phyloP scores from a whole-genome alignment of 148 eudicot species.

The Chenopodium quinoa region DNA sequence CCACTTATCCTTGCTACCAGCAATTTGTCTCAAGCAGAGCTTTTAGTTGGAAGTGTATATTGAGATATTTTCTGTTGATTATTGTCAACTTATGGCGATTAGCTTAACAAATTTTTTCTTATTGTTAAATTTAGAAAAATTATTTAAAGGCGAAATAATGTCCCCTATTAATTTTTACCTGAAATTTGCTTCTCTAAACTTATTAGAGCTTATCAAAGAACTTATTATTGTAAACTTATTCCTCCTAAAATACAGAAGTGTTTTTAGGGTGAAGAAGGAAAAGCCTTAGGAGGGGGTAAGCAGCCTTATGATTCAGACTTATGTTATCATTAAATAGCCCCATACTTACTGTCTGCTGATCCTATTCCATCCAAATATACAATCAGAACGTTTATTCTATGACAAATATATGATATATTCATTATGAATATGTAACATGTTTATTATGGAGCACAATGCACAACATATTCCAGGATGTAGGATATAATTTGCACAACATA shows the following conservation, averaged over 20 bases:
- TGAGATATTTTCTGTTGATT: background rate
- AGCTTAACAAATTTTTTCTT: background rate
- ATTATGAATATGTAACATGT: background rate
- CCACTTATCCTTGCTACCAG: conserved; percentile 23
- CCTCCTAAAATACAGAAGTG: no score
- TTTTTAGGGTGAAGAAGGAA: no score
- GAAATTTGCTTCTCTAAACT: no score
- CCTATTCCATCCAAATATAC: background rate
- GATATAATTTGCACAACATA: background rate
- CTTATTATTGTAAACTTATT: no score
- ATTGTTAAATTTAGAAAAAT: no score
- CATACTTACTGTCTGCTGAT: background rate
- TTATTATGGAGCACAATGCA: no score
- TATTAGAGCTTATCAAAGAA: no score
- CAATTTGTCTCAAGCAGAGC: background rate
- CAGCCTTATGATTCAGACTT: background rate
- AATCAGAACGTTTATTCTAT: background rate
- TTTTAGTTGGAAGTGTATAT: background rate
- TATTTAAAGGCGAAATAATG: no score
- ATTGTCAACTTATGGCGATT: background rate
- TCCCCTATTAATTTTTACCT: no score
- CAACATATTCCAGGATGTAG: background rate
- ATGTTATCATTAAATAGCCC: no score
- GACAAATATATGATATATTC: background rate
- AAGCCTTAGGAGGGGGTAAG: background rate